Base-by-base conservation (phyloP, 202 grass and related monocot species). In the Eragrostis tef region DNA sequence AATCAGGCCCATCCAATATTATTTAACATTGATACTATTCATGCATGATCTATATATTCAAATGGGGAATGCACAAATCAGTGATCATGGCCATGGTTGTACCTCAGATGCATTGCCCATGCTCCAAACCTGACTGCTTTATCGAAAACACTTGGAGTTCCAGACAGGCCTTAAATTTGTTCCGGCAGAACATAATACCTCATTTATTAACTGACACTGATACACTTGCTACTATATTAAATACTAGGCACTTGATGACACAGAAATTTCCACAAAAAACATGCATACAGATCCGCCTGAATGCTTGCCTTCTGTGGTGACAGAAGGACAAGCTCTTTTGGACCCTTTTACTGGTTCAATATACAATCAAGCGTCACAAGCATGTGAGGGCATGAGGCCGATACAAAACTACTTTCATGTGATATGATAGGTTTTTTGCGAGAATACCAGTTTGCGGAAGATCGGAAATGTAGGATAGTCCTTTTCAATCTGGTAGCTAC, bases 291-390 rank as follows among this genome's bases (percentile, higher is more conserved):
- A 80, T 86, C 50, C 49, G 22, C 20, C 65, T 45, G 22, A 13
- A 20, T 16, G 15, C 43, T 62, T 82, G 22, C 36, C 59, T 24
- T 73, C 17, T 67, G 84, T 74, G 61, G 41, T 64, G 24, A 58
- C 48, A 66, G 65, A 45, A 7, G 71, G 14, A 5, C 49, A 60
- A 13, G 9, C 4, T 60, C 26, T 60, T 11, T 60, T 9, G n/a
- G 13, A 25, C 25, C 22, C 29, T 31, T 31, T 60, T 11, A 24
- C 22, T 58, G 20, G 54, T 13, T 25, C 21, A 60, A 60, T 60
- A n/a, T n/a, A n/a, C n/a, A n/a, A n/a, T n/a, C n/a, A n/a, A n/a
- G n/a, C n/a, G n/a, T n/a, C n/a, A 22, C 57, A 60, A 22, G 0
- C 21, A 57, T 16, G 6, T 56, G 52, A 56, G 52, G 52, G 19